These are phyloP conservation scores for Aciculoconidium aculeatum DNA, from an alignment of 805 yeast species.

Conservation along the genomic window DNA sequence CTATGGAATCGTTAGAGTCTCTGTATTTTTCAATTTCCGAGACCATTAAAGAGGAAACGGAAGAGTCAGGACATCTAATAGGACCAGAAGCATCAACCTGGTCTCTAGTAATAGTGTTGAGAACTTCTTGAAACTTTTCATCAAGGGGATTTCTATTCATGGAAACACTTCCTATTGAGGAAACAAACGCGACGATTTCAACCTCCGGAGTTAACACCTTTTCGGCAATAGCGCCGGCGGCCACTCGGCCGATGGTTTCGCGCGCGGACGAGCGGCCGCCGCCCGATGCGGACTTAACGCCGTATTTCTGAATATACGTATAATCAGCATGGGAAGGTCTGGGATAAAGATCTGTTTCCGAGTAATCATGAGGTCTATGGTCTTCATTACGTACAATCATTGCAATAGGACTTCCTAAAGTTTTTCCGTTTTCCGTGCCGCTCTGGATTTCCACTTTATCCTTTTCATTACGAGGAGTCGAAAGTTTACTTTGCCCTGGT, in stretches of 20 bases:
- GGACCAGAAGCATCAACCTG: conserved; percentile 84
- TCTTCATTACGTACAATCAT: conserved; percentile 92
- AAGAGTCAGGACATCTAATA: conserved; percentile 85
- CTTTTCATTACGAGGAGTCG: conserved; percentile 95
- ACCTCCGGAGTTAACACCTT: conserved; percentile 74
- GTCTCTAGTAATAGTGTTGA: conserved; percentile 79
- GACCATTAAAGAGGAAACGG: conserved; percentile 71
- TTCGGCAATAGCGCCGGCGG: conserved; percentile 98
- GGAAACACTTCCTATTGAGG: conserved; percentile 79
- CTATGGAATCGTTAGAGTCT: conserved; percentile 86
- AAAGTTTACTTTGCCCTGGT: conserved; percentile 90
- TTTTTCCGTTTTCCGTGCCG: conserved; percentile 86
- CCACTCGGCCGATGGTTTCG: conserved; percentile 98
- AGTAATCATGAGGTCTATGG: conserved; percentile 94
- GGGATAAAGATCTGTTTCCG: conserved; percentile 92
- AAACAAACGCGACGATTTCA: conserved; percentile 94
- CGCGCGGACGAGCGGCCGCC: conserved; percentile 98
- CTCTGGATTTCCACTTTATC: conserved; percentile 90
- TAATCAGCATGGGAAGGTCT: conserved; percentile 98
- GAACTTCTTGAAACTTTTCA: conserved; percentile 56
- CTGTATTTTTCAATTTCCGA: conserved; percentile 81
- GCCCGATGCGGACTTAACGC: conserved; percentile 89
- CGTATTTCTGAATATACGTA: conserved; percentile 88
- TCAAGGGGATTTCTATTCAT: conserved; percentile 70
- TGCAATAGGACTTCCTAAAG: conserved; percentile 93